Evolutionary conservation across 768 basidiomycete genomes (phyloP).

Genomic region (Tulasnella sp.): DNA sequence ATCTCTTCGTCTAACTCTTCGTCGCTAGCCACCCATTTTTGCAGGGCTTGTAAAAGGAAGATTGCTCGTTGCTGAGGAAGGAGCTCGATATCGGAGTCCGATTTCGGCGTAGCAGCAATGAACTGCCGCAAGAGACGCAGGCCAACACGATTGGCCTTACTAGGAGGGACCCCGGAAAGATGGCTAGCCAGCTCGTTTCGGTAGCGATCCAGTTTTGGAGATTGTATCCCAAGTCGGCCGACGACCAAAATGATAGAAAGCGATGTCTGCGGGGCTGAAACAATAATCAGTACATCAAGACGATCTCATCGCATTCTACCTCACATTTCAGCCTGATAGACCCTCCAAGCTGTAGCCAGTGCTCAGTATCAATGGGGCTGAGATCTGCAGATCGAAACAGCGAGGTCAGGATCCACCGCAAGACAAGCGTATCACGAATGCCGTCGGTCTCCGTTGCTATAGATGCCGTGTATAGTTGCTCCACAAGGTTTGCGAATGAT

Average conservation of each 20-base stretch:
- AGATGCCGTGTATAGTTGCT: too few relatives aligned
- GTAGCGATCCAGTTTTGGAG: slow-evolving; percentile 61
- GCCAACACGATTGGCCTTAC: slow-evolving; percentile 58
- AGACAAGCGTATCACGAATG: slow-evolving; percentile 45
- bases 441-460: slow-evolving; percentile 31
- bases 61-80: slow-evolving; percentile 76
- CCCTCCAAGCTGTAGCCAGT: slow-evolving; percentile 65
- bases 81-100: slow-evolving; percentile 72
- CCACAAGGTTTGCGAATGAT: too few relatives aligned
- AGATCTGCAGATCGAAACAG: slow-evolving; percentile 45
- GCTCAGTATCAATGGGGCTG: slow-evolving; percentile 50
- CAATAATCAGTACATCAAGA: slow-evolving; percentile 1
- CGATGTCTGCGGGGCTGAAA: slow-evolving; percentile 55
- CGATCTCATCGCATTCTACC: slow-evolving; percentile 20
- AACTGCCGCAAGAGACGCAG: slow-evolving; percentile 58
- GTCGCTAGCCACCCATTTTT: slow-evolving; percentile 60
- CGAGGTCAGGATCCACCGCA: slow-evolving; percentile 51
- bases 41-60: slow-evolving; percentile 75
- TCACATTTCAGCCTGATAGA: slow-evolving; percentile 52
- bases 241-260: slow-evolving; percentile 57
- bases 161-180: slow-evolving; percentile 52
- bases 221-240: slow-evolving; percentile 53
- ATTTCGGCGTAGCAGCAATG: slow-evolving; percentile 59
- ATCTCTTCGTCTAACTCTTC: slow-evolving; percentile 67
- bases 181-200: slow-evolving; percentile 86